Evolutionary conservation across 164 flowering plant genomes (phyloP), one percentile per base, ranked within the genome.

Genomic region (Euptelea pleiosperma): DNA sequence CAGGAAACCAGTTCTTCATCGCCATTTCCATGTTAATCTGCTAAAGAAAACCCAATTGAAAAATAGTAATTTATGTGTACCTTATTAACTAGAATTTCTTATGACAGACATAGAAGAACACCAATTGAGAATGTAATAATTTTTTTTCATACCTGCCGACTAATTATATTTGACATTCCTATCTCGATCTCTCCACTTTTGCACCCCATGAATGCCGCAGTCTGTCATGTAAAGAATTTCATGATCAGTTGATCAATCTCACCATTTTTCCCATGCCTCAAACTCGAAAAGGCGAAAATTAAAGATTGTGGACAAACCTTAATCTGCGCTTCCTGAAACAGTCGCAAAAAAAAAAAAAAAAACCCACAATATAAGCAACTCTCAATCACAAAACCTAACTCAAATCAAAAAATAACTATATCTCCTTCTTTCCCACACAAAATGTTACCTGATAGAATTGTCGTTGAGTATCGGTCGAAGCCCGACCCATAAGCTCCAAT

Each of bases 111-210:
- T n/a, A n/a, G n/a, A n/a, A n/a, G n/a, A n/a, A n/a, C n/a, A 44
- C 19, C 8, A 11, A n/a, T 30, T 52, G 19, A 19, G 12, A 52
- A 52, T 8, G 5, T 5, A 52, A 3, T 16, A 12, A 8, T 34
- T 21, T 22, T 12, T 28, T 0, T 24, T 28, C 61, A 55, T 65
- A 90, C 94, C 58, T 71, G 73, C n/a, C n/a, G n/a, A n/a, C n/a
- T n/a, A 30, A 57, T 35, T 14, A 37, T 34, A 56, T 19, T 44
- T 11, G 85, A 67, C 44, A 78, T 66, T 48, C 98, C 98, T 5
- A 91, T 57, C 64, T 91, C 96, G 9, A 91, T 78, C 70, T 82
- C 98, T 43, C 98, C 96, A 22, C 41, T 64, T 39, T 50, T 62
- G 79, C 87, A 83, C 8, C 92, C 87, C 82, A 82, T 63, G 73